These are phyloP conservation scores for Globisporangium spinosum DNA, from an alignment of 352 stramenopile species.

Conservation along the genomic window DNA sequence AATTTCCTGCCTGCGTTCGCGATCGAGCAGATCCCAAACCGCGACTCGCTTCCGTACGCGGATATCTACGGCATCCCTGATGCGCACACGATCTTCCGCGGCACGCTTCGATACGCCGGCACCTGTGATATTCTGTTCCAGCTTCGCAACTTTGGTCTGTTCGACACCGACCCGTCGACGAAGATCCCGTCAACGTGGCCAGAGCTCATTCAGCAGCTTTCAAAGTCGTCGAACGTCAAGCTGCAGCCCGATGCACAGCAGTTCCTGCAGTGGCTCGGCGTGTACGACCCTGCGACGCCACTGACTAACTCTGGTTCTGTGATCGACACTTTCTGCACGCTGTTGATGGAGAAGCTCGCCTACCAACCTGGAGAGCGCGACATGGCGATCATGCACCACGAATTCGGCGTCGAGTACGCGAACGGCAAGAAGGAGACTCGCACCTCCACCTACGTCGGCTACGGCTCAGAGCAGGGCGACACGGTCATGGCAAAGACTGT, in stretches of 20 bases:
- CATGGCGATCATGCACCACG: conserved; percentile 94
- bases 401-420: conserved; percentile 77
- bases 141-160: conserved; percentile 87
- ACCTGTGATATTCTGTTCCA: conserved; percentile 91
- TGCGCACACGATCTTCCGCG: conserved; percentile 90
- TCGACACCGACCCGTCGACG: conserved; percentile 63
- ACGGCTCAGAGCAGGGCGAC: conserved; percentile 87
- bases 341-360: conserved; percentile 88
- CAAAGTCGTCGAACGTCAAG: conserved; percentile 28
- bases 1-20: conserved; percentile 90
- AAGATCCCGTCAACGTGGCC: conserved; percentile 70
- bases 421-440: conserved; percentile 85
- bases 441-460: conserved; percentile 90
- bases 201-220: conserved; percentile 70
- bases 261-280: conserved; percentile 79
- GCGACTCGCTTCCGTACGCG: conserved; percentile 90
- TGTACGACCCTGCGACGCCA: conserved; percentile 49
- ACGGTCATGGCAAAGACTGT: conserved; percentile 96
- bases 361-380: conserved; percentile 91
- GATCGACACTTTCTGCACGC: conserved; percentile 80
- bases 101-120: conserved; percentile 92
- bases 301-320: conserved; percentile 52
- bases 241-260: conserved; percentile 50
- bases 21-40: conserved; percentile 95
- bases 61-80: conserved; percentile 94